Conservation (phyloP, 768 basidiomycete genomes). For the Fistulinella prunicolor region DNA sequence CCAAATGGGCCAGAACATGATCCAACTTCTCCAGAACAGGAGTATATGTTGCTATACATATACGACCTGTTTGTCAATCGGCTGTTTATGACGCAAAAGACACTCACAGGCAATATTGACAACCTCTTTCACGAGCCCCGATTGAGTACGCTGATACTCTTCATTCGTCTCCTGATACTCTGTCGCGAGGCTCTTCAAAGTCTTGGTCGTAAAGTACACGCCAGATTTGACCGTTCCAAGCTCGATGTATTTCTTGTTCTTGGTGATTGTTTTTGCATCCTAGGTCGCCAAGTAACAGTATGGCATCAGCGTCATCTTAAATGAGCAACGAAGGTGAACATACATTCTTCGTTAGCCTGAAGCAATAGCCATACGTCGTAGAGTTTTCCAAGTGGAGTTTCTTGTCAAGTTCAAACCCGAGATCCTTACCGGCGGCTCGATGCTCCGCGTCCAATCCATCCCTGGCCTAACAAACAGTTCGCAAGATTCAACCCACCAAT, state of each 20-base stretch:
- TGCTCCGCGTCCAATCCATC: slow-evolving; percentile 87
- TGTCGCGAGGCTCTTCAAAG: slow-evolving; percentile 66
- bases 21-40: slow-evolving; percentile 86
- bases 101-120: slow-evolving; percentile 84
- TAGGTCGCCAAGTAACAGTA: slow-evolving; percentile 30
- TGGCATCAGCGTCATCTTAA: neutral
- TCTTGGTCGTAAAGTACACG: slow-evolving; percentile 81
- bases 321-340: slow-evolving; percentile 22
- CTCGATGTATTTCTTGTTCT: slow-evolving; percentile 73
- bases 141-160: slow-evolving; percentile 74
- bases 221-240: slow-evolving; percentile 84
- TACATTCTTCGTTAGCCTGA: slow-evolving; percentile 89
- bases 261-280: slow-evolving; percentile 74
- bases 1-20: slow-evolving; percentile 80
- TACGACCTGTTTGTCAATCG: neutral
- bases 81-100: neutral
- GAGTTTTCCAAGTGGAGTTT: slow-evolving; percentile 96
- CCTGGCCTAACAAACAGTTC: slow-evolving; percentile 42
- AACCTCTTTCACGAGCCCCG: slow-evolving; percentile 84
- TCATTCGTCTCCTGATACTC: slow-evolving; percentile 67
- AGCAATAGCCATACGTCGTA: slow-evolving; percentile 85
- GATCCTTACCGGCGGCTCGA: slow-evolving; percentile 57
- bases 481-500: neutral
- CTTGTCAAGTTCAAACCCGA: slow-evolving; percentile 85
- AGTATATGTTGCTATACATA: slow-evolving; percentile 83